Evolutionary conservation across 148 eudicot species (phyloP).

Genomic region (Persicaria tinctoria): DNA sequence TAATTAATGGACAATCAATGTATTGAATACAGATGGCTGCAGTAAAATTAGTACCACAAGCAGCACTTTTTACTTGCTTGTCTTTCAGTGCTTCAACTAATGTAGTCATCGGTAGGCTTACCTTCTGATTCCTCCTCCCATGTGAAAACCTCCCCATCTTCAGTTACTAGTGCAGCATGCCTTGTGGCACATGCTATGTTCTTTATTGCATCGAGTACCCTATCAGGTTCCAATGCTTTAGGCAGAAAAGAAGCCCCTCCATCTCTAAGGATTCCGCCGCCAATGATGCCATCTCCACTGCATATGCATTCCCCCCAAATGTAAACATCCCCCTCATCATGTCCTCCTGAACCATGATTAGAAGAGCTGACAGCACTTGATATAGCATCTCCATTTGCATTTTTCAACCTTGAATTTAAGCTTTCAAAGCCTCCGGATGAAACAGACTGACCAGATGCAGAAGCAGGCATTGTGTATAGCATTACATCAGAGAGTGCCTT

Average conservation of each 20-base stretch:
- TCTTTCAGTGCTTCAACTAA: slow-evolving; percentile 54
- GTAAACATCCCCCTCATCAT: slow-evolving; percentile 56
- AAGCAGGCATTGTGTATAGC: slow-evolving; percentile 26
- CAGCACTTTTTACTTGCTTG: slow-evolving; percentile 55
- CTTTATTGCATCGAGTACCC: slow-evolving; percentile 42
- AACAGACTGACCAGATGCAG: slow-evolving; percentile 34
- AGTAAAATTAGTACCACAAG: slow-evolving; percentile 64
- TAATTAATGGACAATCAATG: too few species aligned
- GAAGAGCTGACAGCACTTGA: slow-evolving; percentile 69
- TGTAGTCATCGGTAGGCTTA: slow-evolving; percentile 47
- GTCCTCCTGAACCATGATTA: slow-evolving; percentile 49
- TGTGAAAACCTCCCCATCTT: slow-evolving; percentile 59
- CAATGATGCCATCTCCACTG: slow-evolving; percentile 40
- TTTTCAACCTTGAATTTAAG: slow-evolving; percentile 27
- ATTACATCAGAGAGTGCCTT: slow-evolving; percentile 53
- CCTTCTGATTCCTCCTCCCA: slow-evolving; percentile 80
- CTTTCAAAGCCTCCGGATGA: slow-evolving; percentile 43
- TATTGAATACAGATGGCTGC: slow-evolving; percentile 53
- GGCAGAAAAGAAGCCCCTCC: slow-evolving; percentile 34
- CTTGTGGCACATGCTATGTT: slow-evolving; percentile 52
- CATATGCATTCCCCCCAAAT: slow-evolving; percentile 60
- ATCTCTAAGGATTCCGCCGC: slow-evolving; percentile 35
- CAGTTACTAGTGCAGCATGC: slow-evolving; percentile 62
- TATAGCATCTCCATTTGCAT: slow-evolving; percentile 38
- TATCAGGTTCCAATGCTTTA: slow-evolving; percentile 51